Conservation (phyloP, 228 moss, liverwort and hornwort species). For the Sphagnum magellanicum region DNA sequence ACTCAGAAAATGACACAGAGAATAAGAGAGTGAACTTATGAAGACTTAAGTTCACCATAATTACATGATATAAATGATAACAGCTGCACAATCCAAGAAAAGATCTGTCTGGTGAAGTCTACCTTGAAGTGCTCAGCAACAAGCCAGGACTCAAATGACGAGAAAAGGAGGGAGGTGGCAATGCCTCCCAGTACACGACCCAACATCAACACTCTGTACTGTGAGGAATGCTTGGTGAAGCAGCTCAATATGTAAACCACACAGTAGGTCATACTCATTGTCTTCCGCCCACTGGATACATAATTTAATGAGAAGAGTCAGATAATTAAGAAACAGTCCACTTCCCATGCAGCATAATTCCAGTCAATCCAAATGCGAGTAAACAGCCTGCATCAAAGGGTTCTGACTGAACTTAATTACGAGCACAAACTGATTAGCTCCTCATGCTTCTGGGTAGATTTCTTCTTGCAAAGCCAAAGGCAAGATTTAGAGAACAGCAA, state of each 20-base stretch:
- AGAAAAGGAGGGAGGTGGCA: constrained; percentile 94
- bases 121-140: constrained; percentile 99
- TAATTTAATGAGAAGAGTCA: background rate
- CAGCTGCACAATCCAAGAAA: background rate
- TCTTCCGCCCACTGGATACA: constrained; percentile 53
- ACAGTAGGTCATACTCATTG: constrained; percentile 56
- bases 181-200: constrained; percentile 97
- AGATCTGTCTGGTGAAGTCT: background rate
- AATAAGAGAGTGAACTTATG: background rate
- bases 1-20: background rate
- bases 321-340: background rate
- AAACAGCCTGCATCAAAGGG: no score
- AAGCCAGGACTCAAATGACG: constrained; percentile 97
- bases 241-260: constrained; percentile 61
- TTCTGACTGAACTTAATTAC: no score
- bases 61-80: no score
- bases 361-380: no score
- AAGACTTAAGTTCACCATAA: background rate
- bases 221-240: constrained; percentile 61
- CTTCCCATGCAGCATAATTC: background rate
- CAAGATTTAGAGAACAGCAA: no score
- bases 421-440: no score
- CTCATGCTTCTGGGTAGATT: no score
- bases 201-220: constrained; percentile 58
- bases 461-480: background rate